Evolutionary conservation across 23 red algal species (phyloP).

Genomic region (Porphyridium purpureum): DNA sequence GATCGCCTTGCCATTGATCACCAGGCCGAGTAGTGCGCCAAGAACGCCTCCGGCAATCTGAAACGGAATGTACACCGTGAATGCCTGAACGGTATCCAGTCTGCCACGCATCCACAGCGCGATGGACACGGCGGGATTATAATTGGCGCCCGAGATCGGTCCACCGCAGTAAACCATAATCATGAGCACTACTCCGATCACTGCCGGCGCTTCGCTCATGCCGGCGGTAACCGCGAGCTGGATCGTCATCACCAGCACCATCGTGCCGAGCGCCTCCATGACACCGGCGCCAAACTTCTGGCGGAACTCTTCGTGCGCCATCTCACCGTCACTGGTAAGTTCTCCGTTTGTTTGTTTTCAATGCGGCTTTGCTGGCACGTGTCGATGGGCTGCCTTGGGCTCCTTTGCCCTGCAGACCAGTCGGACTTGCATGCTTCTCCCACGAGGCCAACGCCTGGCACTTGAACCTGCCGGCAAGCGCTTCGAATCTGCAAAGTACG

Average conservation of each 20-base stretch:
- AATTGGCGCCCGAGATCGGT: conserved; percentile 44
- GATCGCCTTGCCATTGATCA: conserved; percentile 16
- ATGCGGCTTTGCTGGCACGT: too few species aligned
- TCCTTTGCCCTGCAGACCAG: too few species aligned
- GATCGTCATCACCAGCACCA: conserved; percentile 48
- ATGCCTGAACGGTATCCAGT: conserved; percentile 13
- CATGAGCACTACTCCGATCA: conserved; percentile 32
- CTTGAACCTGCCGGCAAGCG: too few species aligned
- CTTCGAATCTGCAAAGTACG: too few species aligned
- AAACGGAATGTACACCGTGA: conserved; percentile 42
- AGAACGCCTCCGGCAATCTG: conserved; percentile 38
- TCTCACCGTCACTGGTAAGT: too few species aligned
- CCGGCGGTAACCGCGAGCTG: conserved; percentile 16
- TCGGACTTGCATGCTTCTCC: too few species aligned
- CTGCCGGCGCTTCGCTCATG: conserved; percentile 5
- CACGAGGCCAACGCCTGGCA: too few species aligned
- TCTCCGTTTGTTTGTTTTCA: too few species aligned
- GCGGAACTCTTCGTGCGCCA: conserved; percentile 46
- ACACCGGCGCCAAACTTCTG: conserved; percentile 30
- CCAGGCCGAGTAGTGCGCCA: conserved; percentile 28
- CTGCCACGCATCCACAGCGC: conserved; percentile 35
- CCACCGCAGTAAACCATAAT: conserved; percentile 25
- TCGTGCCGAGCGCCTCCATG: conserved; percentile 36
- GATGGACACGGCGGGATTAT: conserved; percentile 48
- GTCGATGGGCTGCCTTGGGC: too few species aligned